Percentiles rank a stretch among this genome's conserved stretches.
These are phyloP conservation scores for Dioszegia crocea DNA, from an alignment of 768 basidiomycete genomes.

Conservation along the genomic window DNA sequence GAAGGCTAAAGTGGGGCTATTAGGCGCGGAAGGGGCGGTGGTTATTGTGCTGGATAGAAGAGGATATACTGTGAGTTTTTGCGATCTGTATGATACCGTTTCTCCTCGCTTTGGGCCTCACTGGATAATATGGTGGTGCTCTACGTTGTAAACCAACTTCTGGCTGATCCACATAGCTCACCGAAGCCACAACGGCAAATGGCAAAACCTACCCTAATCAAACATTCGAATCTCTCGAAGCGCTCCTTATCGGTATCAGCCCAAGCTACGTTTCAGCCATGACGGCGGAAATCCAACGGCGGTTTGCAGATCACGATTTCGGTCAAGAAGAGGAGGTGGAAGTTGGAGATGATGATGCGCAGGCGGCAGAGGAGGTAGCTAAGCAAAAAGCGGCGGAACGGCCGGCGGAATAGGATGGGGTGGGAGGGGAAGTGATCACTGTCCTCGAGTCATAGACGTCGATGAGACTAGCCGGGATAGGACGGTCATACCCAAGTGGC, in stretches of 20 bases:
- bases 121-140: too few species aligned
- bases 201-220: slow-evolving; percentile 12
- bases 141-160: too few species aligned
- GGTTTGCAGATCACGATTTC: slow-evolving; percentile 20
- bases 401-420: too few species aligned
- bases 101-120: too few species aligned
- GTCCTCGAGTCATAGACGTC: too few species aligned
- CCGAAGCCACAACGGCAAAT: neutral
- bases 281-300: slow-evolving; percentile 26
- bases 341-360: neutral
- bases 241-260: slow-evolving; percentile 31
- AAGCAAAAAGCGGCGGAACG: neutral
- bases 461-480: too few species aligned
- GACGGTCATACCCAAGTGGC: too few species aligned
- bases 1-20: slow-evolving; percentile 11
- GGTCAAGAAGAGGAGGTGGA: slow-evolving; percentile 6
- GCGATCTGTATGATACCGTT: neutral
- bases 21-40: slow-evolving; percentile 15
- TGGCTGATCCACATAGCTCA: neutral
- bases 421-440: too few species aligned
- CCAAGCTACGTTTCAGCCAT: slow-evolving; percentile 31
- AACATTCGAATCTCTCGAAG: slow-evolving; percentile 35
- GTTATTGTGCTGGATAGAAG: slow-evolving; percentile 24
- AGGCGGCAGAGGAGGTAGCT: neutral
- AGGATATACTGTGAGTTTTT: slow-evolving; percentile 34